Percentiles rank a stretch among this genome's conserved stretches.
Conservation (phyloP, 2,329 filamentous ascomycete species). For the Trichoderma gracile region DNA sequence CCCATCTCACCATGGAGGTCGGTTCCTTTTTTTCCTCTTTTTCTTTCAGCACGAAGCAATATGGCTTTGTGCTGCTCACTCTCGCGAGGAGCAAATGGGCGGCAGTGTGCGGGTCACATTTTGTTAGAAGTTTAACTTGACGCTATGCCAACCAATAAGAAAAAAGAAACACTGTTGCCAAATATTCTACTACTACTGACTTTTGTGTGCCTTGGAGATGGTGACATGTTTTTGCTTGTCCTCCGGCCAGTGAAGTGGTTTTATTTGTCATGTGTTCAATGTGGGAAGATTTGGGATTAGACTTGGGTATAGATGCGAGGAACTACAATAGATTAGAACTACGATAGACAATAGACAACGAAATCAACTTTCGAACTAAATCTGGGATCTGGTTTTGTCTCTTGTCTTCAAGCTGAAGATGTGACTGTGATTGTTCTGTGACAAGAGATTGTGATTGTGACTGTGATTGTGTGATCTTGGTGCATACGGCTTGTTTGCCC, state of each 20-base stretch:
- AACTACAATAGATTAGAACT: background rate
- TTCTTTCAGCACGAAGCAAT: slow-evolving; percentile 18
- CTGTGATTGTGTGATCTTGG: background rate
- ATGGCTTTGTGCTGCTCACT: slow-evolving; percentile 28
- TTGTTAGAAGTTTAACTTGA: slow-evolving; percentile 26
- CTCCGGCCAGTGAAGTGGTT: slow-evolving; percentile 14
- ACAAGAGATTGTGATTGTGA: background rate
- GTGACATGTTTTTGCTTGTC: slow-evolving; percentile 7
- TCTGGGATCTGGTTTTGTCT: no score
- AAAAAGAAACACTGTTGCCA: slow-evolving; percentile 23
- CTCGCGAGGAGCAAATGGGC: slow-evolving; percentile 32
- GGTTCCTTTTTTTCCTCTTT: slow-evolving; percentile 20
- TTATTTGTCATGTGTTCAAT: background rate
- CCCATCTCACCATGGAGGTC: slow-evolving; percentile 18
- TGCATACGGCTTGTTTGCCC: background rate
- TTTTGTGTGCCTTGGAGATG: slow-evolving; percentile 14
- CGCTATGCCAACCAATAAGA: slow-evolving; percentile 25
- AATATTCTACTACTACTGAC: slow-evolving; percentile 1
- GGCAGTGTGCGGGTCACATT: slow-evolving; percentile 39
- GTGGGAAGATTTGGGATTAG: background rate
- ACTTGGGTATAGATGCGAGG: background rate
- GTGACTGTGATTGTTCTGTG: background rate
- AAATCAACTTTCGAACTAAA: background rate
- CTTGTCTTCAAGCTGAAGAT: no score
- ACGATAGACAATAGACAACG: background rate